Base-by-base conservation (phyloP, 1,284 basidiomycete genomes). In the Neonothopanus nambi region DNA sequence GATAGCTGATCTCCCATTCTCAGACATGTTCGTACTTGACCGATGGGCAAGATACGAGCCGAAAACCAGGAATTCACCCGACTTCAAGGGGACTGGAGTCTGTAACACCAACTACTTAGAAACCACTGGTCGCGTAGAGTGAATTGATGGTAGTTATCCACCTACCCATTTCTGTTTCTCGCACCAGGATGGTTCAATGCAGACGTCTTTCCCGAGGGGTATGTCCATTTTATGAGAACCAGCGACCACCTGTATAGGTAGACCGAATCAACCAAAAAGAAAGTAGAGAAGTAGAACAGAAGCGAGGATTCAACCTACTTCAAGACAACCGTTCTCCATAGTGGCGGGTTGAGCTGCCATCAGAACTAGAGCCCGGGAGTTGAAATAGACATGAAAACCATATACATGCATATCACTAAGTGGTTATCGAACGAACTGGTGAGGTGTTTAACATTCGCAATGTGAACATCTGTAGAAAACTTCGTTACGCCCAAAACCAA, bases 11-110 rank as follows among this genome's bases (percentile, higher is more conserved):
- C 60, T 54, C 1, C 60, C 60, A 7, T 55, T 52, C 5, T 48
- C 45, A 13, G 57, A 56, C 2, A 51, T 48, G 20, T 61, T 61
- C 9, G 45, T 33, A 8, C 41, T 54, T 12, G 60, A 58, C 21
- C 60, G 56, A 46, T 61, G 60, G 1, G 60, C 57, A 15, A 61
- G 54, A 39, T 61, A 55, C n/a, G 57, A 57, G 36, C 58, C 56
- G 30, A 61, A 61, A 5, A 61, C 38, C 17, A 61, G 54, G 41
- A 58, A 54, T 41, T 61, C 54, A 1, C 60, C 57, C 17, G 35
- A 46, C 23, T 45, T 26, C 1, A 61, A 54, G 13, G 57, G 56
- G 1, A 61, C 50, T 5, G 60, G 57, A 15, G 36, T 59, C 60
- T 61, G 13, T 8, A 11, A 33, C 30, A 33, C 13, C n/a, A n/a